These are phyloP conservation scores for Pichia pseudocactophila DNA, from an alignment of 805 yeast species.

Conservation along the genomic window DNA sequence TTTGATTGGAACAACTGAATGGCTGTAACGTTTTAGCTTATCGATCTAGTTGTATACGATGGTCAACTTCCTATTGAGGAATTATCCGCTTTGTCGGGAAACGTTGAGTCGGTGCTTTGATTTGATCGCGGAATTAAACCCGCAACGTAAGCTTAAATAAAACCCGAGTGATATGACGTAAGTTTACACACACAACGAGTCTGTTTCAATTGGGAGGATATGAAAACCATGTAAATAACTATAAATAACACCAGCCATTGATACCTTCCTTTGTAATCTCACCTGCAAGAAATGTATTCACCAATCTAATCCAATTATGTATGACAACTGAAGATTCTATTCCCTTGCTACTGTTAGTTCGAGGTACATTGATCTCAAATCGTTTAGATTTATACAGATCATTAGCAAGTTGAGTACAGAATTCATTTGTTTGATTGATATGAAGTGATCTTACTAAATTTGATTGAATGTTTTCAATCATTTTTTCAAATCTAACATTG, in stretches of 20 bases:
- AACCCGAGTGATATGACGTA: no score
- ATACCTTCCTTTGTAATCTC: conserved; percentile 18
- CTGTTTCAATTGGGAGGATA: no score
- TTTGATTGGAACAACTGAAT: no score
- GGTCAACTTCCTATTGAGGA: no score
- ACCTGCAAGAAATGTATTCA: conserved; percentile 13
- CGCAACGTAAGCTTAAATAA: no score
- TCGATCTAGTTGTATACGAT: no score
- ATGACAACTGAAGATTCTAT: conserved; percentile 10
- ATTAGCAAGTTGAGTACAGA: conserved; percentile 11
- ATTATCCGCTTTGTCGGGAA: no score
- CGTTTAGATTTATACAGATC: conserved; percentile 6
- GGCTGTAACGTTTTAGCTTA: no score
- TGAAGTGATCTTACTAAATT: conserved; percentile 14
- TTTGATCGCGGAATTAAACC: no score
- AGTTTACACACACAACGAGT: no score
- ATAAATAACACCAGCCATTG: conserved; percentile 20
- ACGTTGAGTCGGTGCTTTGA: no score
- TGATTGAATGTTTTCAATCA: conserved; percentile 15
- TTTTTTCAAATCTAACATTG: conserved; percentile 18
- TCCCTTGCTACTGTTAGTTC: conserved; percentile 8
- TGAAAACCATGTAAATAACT: background rate
- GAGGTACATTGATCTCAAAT: conserved; percentile 12
- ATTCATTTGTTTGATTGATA: conserved; percentile 15
- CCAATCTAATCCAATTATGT: conserved; percentile 19